Percentiles rank a stretch among this genome's conserved stretches.
These are phyloP conservation scores for Vicia villosa DNA, from an alignment of 306 rosid genomes.

Conservation along the genomic window DNA sequence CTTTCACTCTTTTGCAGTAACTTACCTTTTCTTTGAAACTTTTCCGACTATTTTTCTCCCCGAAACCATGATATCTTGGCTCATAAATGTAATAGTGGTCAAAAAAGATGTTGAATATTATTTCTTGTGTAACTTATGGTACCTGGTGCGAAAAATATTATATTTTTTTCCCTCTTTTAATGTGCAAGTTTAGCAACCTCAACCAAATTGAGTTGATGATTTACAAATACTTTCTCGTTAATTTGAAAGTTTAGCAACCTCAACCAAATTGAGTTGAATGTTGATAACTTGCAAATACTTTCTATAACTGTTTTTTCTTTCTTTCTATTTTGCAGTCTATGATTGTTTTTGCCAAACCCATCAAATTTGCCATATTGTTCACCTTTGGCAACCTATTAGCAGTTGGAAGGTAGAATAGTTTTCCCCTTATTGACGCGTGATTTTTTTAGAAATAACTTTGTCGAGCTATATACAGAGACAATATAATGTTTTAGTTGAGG, in stretches of 20 bases:
- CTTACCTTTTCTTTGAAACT: neutral
- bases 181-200: conserved; percentile 12
- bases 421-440: conserved; percentile 17
- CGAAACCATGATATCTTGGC: neutral
- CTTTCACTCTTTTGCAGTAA: neutral
- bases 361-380: conserved; percentile 84
- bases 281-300: conserved; percentile 27
- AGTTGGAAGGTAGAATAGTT: conserved; percentile 82
- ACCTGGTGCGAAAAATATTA: neutral
- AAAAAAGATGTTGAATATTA: neutral
- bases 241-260: conserved; percentile 6
- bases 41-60: neutral
- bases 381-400: conserved; percentile 89
- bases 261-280: conserved; percentile 12
- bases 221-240: conserved; percentile 25
- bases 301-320: conserved; percentile 20
- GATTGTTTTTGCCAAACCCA: conserved; percentile 76
- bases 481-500: conserved; percentile 1
- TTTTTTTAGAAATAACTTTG: conserved; percentile 20
- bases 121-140: neutral
- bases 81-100: neutral
- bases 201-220: conserved; percentile 7
- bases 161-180: neutral
- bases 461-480: neutral
- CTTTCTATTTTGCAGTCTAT: conserved; percentile 71